phyloP scores from a whole-genome alignment of 768 basidiomycete genomes.

The Agaricus sinodeliciosus region DNA sequence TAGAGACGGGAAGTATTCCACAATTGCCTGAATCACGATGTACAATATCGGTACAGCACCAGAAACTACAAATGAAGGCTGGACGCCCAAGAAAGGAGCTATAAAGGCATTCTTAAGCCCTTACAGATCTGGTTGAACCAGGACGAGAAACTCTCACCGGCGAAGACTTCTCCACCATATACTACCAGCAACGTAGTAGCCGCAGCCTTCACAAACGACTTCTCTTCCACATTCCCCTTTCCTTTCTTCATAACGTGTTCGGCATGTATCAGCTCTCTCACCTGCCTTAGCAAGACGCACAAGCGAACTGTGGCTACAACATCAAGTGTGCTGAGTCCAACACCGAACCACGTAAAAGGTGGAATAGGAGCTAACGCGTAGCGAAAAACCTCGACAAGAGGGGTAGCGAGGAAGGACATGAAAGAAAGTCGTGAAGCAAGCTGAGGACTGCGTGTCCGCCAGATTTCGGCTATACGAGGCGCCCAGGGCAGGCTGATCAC shows the following conservation, averaged over 20 bases:
- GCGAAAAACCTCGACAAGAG: conserved; percentile 45
- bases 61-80: conserved; percentile 79
- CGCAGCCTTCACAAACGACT: conserved; percentile 52
- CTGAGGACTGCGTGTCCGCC: background rate
- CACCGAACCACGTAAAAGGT: conserved; percentile 63
- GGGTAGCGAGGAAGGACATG: conserved; percentile 17
- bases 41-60: conserved; percentile 62
- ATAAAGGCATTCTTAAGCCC: background rate
- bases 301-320: conserved; percentile 62
- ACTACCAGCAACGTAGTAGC: conserved; percentile 60
- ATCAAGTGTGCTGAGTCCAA: conserved; percentile 56
- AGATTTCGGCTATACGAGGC: no score
- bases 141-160: conserved; percentile 36
- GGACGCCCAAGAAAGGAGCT: conserved; percentile 59
- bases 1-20: conserved; percentile 52
- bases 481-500: no score
- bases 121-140: background rate
- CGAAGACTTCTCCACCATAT: conserved; percentile 72
- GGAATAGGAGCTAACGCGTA: conserved; percentile 51
- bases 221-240: conserved; percentile 32
- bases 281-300: conserved; percentile 61
- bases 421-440: conserved; percentile 4
- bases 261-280: conserved; percentile 43
- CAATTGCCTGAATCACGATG: conserved; percentile 49
- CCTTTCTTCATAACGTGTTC: conserved; percentile 39